These are phyloP conservation scores for Candida cerambycidarum DNA, from an alignment of 805 yeast species.

Conservation along the genomic window DNA sequence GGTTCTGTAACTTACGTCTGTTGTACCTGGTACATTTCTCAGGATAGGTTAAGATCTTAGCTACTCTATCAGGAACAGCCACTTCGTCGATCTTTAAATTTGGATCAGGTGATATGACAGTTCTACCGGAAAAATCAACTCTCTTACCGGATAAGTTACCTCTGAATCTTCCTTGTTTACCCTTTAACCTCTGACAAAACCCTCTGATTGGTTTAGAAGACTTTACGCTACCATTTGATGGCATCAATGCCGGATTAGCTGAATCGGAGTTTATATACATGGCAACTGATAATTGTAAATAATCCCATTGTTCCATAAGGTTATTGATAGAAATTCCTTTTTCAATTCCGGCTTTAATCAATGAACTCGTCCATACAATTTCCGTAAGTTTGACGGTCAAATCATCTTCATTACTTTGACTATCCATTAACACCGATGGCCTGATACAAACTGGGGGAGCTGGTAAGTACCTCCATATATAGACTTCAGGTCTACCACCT, in stretches of 20 bases:
- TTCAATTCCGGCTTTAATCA: slow-evolving; percentile 91
- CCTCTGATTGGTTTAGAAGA: slow-evolving; percentile 83
- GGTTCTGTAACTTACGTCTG: slow-evolving; percentile 66
- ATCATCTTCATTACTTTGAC: slow-evolving; percentile 95
- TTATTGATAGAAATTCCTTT: slow-evolving; percentile 92
- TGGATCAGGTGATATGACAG: slow-evolving; percentile 98
- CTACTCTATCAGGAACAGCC: slow-evolving; percentile 97
- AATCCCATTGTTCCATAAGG: slow-evolving; percentile 99
- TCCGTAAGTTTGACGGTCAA: slow-evolving; percentile 93
- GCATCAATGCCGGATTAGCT: slow-evolving; percentile 74
- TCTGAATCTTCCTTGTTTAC: slow-evolving; percentile 98
- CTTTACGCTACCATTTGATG: slow-evolving; percentile 58
- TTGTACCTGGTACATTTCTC: slow-evolving; percentile 92
- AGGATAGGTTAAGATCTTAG: slow-evolving; percentile 93
- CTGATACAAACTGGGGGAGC: slow-evolving; percentile 99
- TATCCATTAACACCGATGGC: slow-evolving; percentile 92
- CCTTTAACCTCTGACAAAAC: slow-evolving; percentile 94
- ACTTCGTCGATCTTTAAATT: slow-evolving; percentile 93
- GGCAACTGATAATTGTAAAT: slow-evolving; percentile 90
- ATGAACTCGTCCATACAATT: slow-evolving; percentile 93
- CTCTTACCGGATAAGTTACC: slow-evolving; percentile 98
- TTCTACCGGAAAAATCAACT: slow-evolving; percentile 97
- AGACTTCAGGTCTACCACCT: slow-evolving; percentile 94
- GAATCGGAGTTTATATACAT: slow-evolving; percentile 97
- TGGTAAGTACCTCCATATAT: slow-evolving; percentile 94